A percentile compares a stretch with the other conserved stretches of the same genome.
Conservation (phyloP, 1,139 yeast genomes). For the Magnusiomyces tetraspermus region DNA sequence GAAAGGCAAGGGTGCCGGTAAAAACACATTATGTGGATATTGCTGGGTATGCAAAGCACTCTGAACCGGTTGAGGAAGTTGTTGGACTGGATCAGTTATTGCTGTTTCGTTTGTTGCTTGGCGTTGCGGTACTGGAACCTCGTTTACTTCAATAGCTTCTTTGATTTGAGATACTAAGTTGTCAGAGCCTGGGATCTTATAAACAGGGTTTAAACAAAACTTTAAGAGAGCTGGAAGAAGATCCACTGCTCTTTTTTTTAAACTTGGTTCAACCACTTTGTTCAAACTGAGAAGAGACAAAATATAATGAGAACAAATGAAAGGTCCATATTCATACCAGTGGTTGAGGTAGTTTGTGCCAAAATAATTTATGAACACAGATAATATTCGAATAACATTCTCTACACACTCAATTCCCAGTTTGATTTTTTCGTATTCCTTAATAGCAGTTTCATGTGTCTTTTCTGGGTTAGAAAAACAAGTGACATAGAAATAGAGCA, state of each 20-base stretch:
- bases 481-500: constrained; percentile 6
- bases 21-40: background rate
- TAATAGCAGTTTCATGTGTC: no score
- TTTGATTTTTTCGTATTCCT: no score
- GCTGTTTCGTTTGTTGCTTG: background rate
- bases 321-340: constrained; percentile 13
- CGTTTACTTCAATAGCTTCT: no score
- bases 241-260: no score
- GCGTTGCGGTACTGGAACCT: no score
- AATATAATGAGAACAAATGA: constrained; percentile 6
- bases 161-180: background rate
- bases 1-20: no score
- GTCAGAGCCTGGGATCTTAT: constrained; percentile 1
- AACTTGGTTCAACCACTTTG: no score
- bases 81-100: background rate
- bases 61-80: background rate
- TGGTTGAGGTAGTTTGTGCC: constrained; percentile 8
- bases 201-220: background rate
- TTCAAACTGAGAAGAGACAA: constrained; percentile 6
- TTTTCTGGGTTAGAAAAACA: no score
- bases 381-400: constrained; percentile 2
- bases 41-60: background rate
- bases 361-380: constrained; percentile 6
- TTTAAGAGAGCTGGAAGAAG: background rate
- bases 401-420: background rate